These are phyloP conservation scores for Boletus edulis DNA, from an alignment of 768 basidiomycete species.

Conservation along the genomic window DNA sequence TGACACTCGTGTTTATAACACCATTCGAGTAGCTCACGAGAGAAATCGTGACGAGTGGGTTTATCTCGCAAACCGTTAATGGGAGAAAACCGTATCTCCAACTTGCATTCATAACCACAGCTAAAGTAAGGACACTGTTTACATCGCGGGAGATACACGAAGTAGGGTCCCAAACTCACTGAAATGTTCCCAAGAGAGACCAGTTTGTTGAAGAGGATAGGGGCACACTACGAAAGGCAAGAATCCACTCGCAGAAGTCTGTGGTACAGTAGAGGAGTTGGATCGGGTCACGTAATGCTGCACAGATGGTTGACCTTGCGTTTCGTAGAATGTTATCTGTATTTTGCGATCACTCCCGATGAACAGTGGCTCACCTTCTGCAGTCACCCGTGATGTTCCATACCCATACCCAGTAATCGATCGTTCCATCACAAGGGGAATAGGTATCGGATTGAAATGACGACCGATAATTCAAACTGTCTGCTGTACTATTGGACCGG, in stretches of 20 bases:
- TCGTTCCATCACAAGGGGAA: not conserved
- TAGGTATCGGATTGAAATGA: not conserved
- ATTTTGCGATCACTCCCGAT: not conserved
- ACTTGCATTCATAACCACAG: not conserved
- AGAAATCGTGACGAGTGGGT: conserved; percentile 8
- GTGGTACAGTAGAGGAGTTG: not conserved
- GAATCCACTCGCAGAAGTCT: not conserved
- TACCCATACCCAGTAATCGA: conserved; percentile 4
- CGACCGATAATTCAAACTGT: not conserved
- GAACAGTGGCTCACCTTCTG: not conserved
- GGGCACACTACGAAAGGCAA: conserved; percentile 2
- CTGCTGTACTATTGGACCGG: not conserved
- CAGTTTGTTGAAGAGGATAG: conserved; percentile 1
- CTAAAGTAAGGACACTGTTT: not conserved
- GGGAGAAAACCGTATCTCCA: conserved; percentile 18
- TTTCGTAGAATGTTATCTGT: not conserved
- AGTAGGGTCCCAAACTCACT: not conserved
- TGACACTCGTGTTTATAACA: not conserved
- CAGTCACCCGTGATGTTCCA: conserved; percentile 1
- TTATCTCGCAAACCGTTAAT: conserved; percentile 4
- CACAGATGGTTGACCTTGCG: conserved; percentile 1
- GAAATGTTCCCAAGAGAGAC: not conserved
- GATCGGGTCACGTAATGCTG: conserved; percentile 4
- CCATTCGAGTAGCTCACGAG: conserved; percentile 10
- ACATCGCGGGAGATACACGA: not conserved